A percentile compares a stretch with the other conserved stretches of the same genome.
phyloP scores from a whole-genome alignment of 1,284 basidiomycete species.

The Earliella scabrosa region DNA sequence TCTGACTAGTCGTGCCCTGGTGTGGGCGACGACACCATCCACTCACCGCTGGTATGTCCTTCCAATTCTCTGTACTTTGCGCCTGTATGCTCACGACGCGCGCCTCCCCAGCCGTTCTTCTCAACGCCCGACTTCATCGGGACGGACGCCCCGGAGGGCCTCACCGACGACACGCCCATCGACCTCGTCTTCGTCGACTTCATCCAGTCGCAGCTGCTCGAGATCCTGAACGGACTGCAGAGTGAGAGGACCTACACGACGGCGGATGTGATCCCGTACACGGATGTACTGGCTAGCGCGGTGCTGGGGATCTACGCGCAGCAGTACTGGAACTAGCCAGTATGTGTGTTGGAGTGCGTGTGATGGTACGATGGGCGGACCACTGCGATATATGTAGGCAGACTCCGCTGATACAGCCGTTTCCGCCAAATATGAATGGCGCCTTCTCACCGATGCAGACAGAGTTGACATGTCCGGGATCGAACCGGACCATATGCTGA shows the following conservation, averaged over 20 bases:
- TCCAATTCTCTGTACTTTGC: neutral
- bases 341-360: neutral
- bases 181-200: conserved; percentile 78
- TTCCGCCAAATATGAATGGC: too few relatives aligned
- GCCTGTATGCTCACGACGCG: neutral
- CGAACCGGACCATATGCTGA: conserved; percentile 11
- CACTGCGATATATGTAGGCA: too few relatives aligned
- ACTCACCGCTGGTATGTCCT: conserved; percentile 49
- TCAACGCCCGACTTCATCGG: conserved; percentile 58
- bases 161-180: conserved; percentile 52
- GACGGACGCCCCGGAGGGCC: conserved; percentile 54
- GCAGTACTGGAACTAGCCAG: conserved; percentile 56
- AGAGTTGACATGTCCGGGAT: conserved; percentile 15
- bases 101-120: conserved; percentile 47
- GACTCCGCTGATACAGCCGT: too few relatives aligned
- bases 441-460: too few relatives aligned
- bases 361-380: neutral
- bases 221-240: conserved; percentile 59
- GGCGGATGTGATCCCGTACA: conserved; percentile 57
- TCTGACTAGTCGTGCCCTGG: conserved; percentile 64
- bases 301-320: conserved; percentile 67
- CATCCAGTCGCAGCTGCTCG: conserved; percentile 55
- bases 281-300: conserved; percentile 49
- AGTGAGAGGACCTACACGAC: conserved; percentile 52
- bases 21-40: conserved; percentile 69